Evolutionary conservation across 345 rosid species (phyloP), one percentile per base, ranked within the genome.

Genomic region (Eucalyptus brandiana): DNA sequence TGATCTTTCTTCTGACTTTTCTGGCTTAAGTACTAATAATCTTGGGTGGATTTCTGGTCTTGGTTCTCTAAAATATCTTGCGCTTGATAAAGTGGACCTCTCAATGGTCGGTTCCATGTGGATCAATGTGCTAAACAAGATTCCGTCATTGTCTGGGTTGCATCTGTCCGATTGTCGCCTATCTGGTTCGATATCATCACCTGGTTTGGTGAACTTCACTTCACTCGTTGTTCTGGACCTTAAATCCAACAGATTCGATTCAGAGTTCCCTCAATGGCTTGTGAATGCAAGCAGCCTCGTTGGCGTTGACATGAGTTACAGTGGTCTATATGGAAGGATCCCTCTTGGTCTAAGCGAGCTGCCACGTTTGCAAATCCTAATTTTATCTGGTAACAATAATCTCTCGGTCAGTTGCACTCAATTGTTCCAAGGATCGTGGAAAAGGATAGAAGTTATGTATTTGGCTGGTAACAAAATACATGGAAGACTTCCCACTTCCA

Each of bases 321-420:
- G 86, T 60, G 76, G 69, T 80, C 67, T 93, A 32, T 87, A 65
- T 87, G 93, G 95, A 67, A 92, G 95, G 80, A 90, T 93, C 88
- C 94, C 93, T 19, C 90, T 91, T 15, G 93, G 92, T 86, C 85
- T 93, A 26, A 67, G 91, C 30, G 93, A 93, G 56, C 88, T 93
- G 24, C 93, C 92, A 21, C 89, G 86, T 86, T 88, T 92, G 87
- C 87, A 83, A 87, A 86, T 87, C 83, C 89, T 94, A 44, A 92
- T 42, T 90, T 91, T 93, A 87, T 88, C 92, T 16, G 87, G 67
- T 86, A 92, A 92, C 88, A 69, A 69, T 17, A 28, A 94, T 87
- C 96, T 94, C 76, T 92, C 93, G 4, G 92, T 90, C 34, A 90
- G 90, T 89, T 92, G 94, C 91, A 89, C 67, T 87, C 94, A 91